phyloP scores from a whole-genome alignment of 2,329 filamentous ascomycete species.

The Alternaria atra region DNA sequence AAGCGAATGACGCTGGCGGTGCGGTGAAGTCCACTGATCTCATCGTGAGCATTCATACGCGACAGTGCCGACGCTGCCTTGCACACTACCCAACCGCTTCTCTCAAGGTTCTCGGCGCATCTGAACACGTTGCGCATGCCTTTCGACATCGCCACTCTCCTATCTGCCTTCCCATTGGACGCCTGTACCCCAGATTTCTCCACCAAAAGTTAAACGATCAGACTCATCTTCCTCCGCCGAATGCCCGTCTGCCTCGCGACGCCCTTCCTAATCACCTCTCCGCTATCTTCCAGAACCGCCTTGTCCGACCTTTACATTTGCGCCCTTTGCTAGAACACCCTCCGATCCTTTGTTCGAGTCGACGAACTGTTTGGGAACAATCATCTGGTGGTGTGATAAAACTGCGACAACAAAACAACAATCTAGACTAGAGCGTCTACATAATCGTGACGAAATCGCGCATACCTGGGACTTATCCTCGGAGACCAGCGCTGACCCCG shows the following conservation, averaged over 20 bases:
- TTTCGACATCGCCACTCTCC: background rate
- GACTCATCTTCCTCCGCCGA: slow-evolving; percentile 12
- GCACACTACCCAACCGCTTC: background rate
- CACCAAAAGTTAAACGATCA: slow-evolving; percentile 10
- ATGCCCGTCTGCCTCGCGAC: slow-evolving; percentile 12
- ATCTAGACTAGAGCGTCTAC: slow-evolving; percentile 19
- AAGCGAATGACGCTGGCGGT: slow-evolving; percentile 22
- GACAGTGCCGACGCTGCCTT: slow-evolving; percentile 9
- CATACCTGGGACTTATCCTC: background rate
- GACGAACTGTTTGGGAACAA: slow-evolving; percentile 26
- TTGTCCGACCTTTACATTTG: slow-evolving; percentile 1
- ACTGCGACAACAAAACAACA: slow-evolving; percentile 26
- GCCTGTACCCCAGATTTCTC: slow-evolving; percentile 4
- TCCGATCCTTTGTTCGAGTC: slow-evolving; percentile 22
- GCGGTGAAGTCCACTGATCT: slow-evolving; percentile 21
- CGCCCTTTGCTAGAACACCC: slow-evolving; percentile 7
- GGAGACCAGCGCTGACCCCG: background rate
- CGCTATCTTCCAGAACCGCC: slow-evolving; percentile 15
- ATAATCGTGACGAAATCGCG: slow-evolving; percentile 18
- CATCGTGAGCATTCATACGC: slow-evolving; percentile 22
- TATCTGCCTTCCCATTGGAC: background rate
- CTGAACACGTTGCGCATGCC: slow-evolving; percentile 7
- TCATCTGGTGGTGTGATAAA: slow-evolving; percentile 20
- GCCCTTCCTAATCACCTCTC: slow-evolving; percentile 7
- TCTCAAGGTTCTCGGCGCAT: background rate